phyloP scores from a whole-genome alignment of 352 stramenopile genomes.

The Pythium aquatile region DNA sequence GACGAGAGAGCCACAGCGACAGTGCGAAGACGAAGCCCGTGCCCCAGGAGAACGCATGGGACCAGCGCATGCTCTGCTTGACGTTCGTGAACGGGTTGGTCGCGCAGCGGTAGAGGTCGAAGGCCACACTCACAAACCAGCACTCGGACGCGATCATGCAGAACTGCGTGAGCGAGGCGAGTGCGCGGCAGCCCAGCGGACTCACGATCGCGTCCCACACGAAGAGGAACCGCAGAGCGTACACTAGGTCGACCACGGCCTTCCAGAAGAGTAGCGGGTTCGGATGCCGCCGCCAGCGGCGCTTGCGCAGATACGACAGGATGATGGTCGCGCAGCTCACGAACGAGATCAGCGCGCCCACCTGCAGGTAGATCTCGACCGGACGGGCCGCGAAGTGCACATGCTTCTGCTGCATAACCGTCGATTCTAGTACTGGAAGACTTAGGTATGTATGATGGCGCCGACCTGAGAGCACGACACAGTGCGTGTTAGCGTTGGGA shows the following conservation, averaged over 20 bases:
- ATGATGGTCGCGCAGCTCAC: slow-evolving; percentile 76
- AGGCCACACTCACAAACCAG: slow-evolving; percentile 87
- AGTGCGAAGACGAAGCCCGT: slow-evolving; percentile 50
- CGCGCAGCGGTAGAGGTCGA: slow-evolving; percentile 81
- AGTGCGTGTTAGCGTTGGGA: neutral
- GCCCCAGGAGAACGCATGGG: slow-evolving; percentile 76
- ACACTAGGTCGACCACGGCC: slow-evolving; percentile 66
- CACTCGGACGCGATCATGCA: slow-evolving; percentile 79
- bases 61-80: slow-evolving; percentile 63
- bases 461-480: neutral
- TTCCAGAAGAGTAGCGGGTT: slow-evolving; percentile 86
- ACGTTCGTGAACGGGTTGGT: slow-evolving; percentile 89
- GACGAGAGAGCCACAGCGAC: slow-evolving; percentile 52
- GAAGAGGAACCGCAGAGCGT: slow-evolving; percentile 73
- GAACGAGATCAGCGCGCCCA: slow-evolving; percentile 68
- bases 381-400: slow-evolving; percentile 22
- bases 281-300: slow-evolving; percentile 77
- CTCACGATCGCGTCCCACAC: slow-evolving; percentile 61
- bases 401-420: neutral
- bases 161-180: slow-evolving; percentile 73
- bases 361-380: slow-evolving; percentile 54
- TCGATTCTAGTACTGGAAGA: too few species aligned
- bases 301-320: slow-evolving; percentile 56
- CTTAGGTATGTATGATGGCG: too few species aligned
- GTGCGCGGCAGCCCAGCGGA: slow-evolving; percentile 43